Base-by-base conservation (phyloP, 192 early-diverging fungal genomes). In the Diversispora epigaea region DNA sequence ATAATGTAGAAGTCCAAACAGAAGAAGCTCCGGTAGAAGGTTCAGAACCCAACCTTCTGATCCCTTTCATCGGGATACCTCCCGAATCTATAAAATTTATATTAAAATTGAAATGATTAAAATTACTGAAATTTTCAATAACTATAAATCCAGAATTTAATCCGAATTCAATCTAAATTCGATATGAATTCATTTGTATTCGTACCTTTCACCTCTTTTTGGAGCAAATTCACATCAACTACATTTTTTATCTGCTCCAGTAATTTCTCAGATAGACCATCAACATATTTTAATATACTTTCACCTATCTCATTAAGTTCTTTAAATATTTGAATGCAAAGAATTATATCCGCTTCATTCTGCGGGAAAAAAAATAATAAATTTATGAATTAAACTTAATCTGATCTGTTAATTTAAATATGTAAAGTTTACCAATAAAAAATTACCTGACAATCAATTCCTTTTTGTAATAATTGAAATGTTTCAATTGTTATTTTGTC, bases 281-380 rank as follows among this genome's bases (percentile, higher is more conserved):
- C 77, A 6, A 79, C 77, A 22, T 81, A 78, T 15, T 77, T 77
- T 41, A 82, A 66, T 11, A 85, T 79, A 4, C 75, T 80, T 19
- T 80, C 76, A 5, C 79, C 81, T 73, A 88, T 77, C n/a, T 82
- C 54, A 61, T 85, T 76, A 19, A 88, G 74, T 40, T 82, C 83
- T 50, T 88, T 81, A 79, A 86, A 86, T 11, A 88, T 82, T 54
- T 86, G 86, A 22, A 88, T 74, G 14, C 83, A 82, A 22, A 82
- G 76, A 32, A 84, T 82, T 43, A 88, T 84, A 43, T 88, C 82
- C 19, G 83, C 77, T 63, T 84, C 81, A 47, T 83, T 80, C 41
- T 85, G 80, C 2, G 5, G 73, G 14, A 4, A 57, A 40, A 55
- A 41, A n/a, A 55, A 52, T 19, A 14, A 65, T 17, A 17, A 15